These are phyloP conservation scores for Ophiocordyceps camponoti-saundersi DNA, from an alignment of 2,329 filamentous ascomycete species.

Conservation along the genomic window DNA sequence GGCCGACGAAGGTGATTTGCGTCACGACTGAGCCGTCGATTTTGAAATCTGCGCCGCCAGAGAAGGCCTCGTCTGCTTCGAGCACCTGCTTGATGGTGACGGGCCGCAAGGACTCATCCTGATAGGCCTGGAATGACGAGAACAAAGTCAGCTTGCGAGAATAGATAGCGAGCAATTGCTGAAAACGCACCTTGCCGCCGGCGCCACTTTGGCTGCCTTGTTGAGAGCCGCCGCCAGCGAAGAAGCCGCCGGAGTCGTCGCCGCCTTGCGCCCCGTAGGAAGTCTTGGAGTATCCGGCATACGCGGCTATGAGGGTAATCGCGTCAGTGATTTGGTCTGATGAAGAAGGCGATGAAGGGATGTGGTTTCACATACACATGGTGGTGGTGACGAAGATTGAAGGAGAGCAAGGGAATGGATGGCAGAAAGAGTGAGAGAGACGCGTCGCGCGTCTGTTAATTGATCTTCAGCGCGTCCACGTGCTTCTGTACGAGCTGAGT, in stretches of 20 bases:
- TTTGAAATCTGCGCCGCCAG: conserved; percentile 55
- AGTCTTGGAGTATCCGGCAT: conserved; percentile 28
- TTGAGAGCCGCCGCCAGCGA: conserved; percentile 41
- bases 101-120: conserved; percentile 76
- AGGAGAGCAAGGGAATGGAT: no score
- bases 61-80: conserved; percentile 62
- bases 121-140: conserved; percentile 30
- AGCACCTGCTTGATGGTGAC: conserved; percentile 92
- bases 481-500: no score
- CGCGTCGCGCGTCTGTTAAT: no score
- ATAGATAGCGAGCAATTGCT: no score
- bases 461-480: no score
- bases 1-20: conserved; percentile 67
- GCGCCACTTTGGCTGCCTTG: conserved; percentile 33
- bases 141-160: background rate
- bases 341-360: background rate
- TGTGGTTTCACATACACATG: conserved; percentile 15
- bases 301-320: conserved; percentile 21
- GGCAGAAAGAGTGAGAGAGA: no score
- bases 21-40: conserved; percentile 64
- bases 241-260: conserved; percentile 45
- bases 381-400: background rate
- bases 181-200: conserved; percentile 23
- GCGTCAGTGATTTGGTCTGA: background rate
- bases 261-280: conserved; percentile 37